Base-by-base conservation (phyloP, 345 rosid genomes). In the Lumnitzera racemosa region DNA sequence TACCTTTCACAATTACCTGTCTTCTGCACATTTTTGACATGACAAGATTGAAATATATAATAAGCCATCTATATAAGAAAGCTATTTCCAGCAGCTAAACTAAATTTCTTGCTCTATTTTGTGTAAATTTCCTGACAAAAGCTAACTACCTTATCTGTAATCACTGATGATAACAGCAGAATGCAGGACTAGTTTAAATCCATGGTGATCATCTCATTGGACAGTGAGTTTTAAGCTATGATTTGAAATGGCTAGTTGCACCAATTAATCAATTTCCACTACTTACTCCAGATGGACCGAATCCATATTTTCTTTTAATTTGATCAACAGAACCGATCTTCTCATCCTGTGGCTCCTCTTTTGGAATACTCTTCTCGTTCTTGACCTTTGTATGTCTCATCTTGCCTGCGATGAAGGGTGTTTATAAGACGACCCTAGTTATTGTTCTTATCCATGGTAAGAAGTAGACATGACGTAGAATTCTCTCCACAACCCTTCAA, bases 301-400 rank as follows among this genome's bases (percentile, higher is more conserved):
- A 87, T 4, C 96, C 97, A 6, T 92, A 92, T 78, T 75, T 89
- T 81, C 81, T 89, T 91, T 89, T 87, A 69, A 92, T 87, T 72
- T 85, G 90, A 59, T 89, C 90, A 5, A 92, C 84, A 17, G 87
- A 53, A 55, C 67, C 77, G 3, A 78, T 67, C 31, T 74, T 75
- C 31, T 73, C 84, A 62, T 82, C 86, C 60, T 80, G 76, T 43
- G 70, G 82, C 74, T 83, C 88, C 41, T 88, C 90, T 69, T 79
- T 82, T 59, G 58, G 65, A 31, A 57, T 61, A 46, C 17, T 77
- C 66, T 85, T 85, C 51, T 89, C 94, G 63, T 66, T 85, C 87
- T 84, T 92, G 3, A 61, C 74, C 58, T 80, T 89, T 82, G 78
- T 78, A 59, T 78, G 86, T 66, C 81, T 92, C 67, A 84, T 70